These are phyloP conservation scores for Seiridium cupressi DNA, from an alignment of 2,329 filamentous ascomycete species.

Conservation along the genomic window DNA sequence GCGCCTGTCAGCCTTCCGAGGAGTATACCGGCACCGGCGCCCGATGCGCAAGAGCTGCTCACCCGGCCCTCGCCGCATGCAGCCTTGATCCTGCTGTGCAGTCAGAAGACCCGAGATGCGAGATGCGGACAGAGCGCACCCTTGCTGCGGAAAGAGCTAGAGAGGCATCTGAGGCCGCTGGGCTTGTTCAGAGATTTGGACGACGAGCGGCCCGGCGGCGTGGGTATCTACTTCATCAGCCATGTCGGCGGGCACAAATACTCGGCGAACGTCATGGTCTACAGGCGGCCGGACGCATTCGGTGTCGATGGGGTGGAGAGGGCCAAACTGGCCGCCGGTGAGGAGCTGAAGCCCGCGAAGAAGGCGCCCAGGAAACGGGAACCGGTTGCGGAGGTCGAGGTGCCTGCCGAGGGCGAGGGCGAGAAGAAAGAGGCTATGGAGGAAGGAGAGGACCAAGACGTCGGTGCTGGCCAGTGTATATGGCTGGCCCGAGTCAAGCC, in stretches of 20 bases:
- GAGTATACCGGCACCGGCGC: slow-evolving; percentile 27
- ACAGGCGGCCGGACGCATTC: slow-evolving; percentile 64
- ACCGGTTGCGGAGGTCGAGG: slow-evolving; percentile 30
- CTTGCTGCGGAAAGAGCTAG: slow-evolving; percentile 81
- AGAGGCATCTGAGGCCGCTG: slow-evolving; percentile 80
- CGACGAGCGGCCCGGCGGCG: slow-evolving; percentile 85
- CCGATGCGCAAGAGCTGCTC: slow-evolving; percentile 30
- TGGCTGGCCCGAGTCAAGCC: slow-evolving; percentile 85
- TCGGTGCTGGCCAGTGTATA: slow-evolving; percentile 81
- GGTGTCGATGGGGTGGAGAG: slow-evolving; percentile 46
- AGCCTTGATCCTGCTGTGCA: slow-evolving; percentile 89
- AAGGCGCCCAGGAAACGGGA: slow-evolving; percentile 26
- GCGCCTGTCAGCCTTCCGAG: slow-evolving; percentile 25
- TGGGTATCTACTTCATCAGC: slow-evolving; percentile 94
- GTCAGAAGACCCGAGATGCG: slow-evolving; percentile 89
- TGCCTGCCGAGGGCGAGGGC: slow-evolving; percentile 27
- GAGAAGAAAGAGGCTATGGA: slow-evolving; percentile 8
- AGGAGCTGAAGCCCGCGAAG: slow-evolving; percentile 32
- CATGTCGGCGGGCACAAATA: slow-evolving; percentile 98
- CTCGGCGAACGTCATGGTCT: slow-evolving; percentile 90
- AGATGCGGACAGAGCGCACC: slow-evolving; percentile 94
- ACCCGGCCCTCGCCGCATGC: slow-evolving; percentile 72
- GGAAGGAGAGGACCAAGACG: slow-evolving; percentile 21
- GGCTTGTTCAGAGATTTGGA: slow-evolving; percentile 84
- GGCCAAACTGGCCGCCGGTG: slow-evolving; percentile 31